Base-by-base conservation (phyloP, 768 basidiomycete genomes). In the Filobasidium wieringae region DNA sequence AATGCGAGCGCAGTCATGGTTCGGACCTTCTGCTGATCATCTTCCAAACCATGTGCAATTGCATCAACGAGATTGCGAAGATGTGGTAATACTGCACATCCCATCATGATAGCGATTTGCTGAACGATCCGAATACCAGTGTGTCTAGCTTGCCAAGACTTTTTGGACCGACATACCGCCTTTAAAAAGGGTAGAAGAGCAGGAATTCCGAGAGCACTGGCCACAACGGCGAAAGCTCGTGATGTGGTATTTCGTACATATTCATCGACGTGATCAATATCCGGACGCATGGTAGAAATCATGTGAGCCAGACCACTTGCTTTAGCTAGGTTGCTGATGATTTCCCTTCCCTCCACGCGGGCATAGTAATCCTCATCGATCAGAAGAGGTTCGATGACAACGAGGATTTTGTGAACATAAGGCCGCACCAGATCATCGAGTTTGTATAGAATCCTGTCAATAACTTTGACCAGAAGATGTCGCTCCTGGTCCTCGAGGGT, bases 61-160 rank as follows among this genome's bases (percentile, higher is more conserved):
- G 93, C 90, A 61, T 92, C 88, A 26, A 99, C 95, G 41, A 99
- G 79, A 68, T 96, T 97, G 50, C 92, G 86, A 37, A 99, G 79
- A 75, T 97, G 95, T 15, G 95, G 95, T 1, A 99, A 81, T 24
- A 97, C 90, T 17, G 93, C 93, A 66, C 95, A 97, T 17, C 93
- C 93, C 92, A 97, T 97, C 92, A 97, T 96, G 69, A 96, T 93
- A 19, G 95, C 93, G 51, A 99, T 97, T 74, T 97, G 95, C 75
- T 99, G 95, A 11, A 99, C 91, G 63, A 99, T 97, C 67, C 95
- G 90, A 68, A 99, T 97, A 75, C 95, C 95, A 4, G 95, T 99
- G 74, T 97, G 95, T 59, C 93, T 84, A 8, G 95, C 95, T 75
- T 99, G 95, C 95, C 95, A 99, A 8, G 92, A 97, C 77, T 99